These are phyloP conservation scores for Apophysomyces elegans DNA, from an alignment of 371 early-diverging fungal genomes.

Conservation along the genomic window DNA sequence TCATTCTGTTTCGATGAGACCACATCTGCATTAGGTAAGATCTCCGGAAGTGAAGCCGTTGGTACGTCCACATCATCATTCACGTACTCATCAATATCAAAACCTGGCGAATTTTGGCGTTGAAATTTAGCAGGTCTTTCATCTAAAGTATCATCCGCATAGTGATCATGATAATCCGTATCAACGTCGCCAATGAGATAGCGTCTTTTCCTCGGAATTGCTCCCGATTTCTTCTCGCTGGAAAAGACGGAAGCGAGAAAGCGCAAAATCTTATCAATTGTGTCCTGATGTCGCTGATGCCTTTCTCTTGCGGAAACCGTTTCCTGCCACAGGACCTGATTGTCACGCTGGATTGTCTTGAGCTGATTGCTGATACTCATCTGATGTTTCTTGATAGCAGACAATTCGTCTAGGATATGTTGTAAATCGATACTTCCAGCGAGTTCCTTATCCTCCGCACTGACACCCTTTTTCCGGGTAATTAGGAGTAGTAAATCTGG, in stretches of 20 bases:
- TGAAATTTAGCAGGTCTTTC: conserved; percentile 20
- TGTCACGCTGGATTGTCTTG: conserved; percentile 85
- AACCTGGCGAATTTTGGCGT: conserved; percentile 9
- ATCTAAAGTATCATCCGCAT: conserved; percentile 12
- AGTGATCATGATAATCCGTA: conserved; percentile 18
- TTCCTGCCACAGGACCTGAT: conserved; percentile 88
- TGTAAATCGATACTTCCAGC: conserved; percentile 49
- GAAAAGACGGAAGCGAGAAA: conserved; percentile 83
- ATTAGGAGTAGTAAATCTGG: conserved; percentile 60
- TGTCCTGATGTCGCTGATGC: conserved; percentile 86
- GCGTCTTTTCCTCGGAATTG: conserved; percentile 52
- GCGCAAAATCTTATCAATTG: conserved; percentile 87
- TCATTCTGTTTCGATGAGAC: background rate
- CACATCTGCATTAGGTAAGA: background rate
- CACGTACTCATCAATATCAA: conserved; percentile 32
- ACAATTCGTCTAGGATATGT: conserved; percentile 78
- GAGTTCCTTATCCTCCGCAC: conserved; percentile 48
- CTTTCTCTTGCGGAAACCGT: conserved; percentile 74
- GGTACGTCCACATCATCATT: conserved; percentile 18
- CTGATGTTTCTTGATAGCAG: conserved; percentile 89
- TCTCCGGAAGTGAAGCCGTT: background rate
- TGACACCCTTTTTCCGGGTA: conserved; percentile 51
- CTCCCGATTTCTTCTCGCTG: conserved; percentile 52
- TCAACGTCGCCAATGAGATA: conserved; percentile 40
- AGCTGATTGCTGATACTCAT: conserved; percentile 83